phyloP scores from a whole-genome alignment of 2,329 filamentous ascomycete genomes.

The Colletotrichum sp. region DNA sequence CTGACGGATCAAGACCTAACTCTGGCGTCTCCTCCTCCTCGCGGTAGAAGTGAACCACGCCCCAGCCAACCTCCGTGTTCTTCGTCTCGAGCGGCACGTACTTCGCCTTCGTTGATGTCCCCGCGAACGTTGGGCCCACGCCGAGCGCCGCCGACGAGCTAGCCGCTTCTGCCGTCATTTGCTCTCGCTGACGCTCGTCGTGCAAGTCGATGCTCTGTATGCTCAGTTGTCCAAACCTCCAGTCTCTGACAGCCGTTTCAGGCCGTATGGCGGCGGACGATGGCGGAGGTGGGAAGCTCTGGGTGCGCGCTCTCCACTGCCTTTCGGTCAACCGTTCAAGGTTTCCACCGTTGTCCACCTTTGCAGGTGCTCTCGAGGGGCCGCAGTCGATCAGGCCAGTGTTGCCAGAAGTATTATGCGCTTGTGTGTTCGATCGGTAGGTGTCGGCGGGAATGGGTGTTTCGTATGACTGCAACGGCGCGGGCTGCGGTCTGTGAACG shows the following conservation, averaged over 20 bases:
- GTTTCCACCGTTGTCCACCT: constrained; percentile 34
- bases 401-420: constrained; percentile 1
- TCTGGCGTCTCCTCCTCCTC: constrained; percentile 77
- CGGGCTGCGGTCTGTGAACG: constrained; percentile 7
- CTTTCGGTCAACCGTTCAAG: constrained; percentile 42
- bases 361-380: constrained; percentile 36
- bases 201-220: constrained; percentile 82
- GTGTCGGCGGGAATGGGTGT: constrained; percentile 4
- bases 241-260: constrained; percentile 65
- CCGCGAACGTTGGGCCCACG: constrained; percentile 62
- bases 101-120: constrained; percentile 81
- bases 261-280: constrained; percentile 49
- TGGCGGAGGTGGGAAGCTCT: constrained; percentile 46
- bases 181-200: constrained; percentile 25
- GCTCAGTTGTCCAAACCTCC: constrained; percentile 79
- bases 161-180: constrained; percentile 39
- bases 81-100: constrained; percentile 74
- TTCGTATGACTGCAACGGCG: constrained; percentile 18
- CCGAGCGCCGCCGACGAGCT: constrained; percentile 54
- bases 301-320: constrained; percentile 42
- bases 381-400: constrained; percentile 55
- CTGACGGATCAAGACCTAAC: constrained; percentile 39
- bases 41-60: constrained; percentile 91
- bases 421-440: neutral
- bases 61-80: constrained; percentile 85